phyloP scores from a whole-genome alignment of 306 rosid genomes.

The Trifolium pratense region DNA sequence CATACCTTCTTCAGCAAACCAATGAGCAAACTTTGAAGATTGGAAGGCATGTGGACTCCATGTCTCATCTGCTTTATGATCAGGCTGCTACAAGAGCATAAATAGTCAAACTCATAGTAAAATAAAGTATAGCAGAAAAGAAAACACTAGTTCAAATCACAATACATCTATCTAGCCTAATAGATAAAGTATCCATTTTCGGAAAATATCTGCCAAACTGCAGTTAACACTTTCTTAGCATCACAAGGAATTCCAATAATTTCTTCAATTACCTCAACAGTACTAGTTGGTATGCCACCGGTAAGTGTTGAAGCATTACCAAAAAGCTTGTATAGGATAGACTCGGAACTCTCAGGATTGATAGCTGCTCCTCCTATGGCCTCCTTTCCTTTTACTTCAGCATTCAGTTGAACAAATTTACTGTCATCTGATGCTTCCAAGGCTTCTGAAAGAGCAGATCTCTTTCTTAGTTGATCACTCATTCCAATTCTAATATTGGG shows the following conservation, averaged over 20 bases:
- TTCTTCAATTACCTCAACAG: conserved; percentile 61
- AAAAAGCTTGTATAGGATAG: conserved; percentile 78
- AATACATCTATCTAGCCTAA: conserved; percentile 16
- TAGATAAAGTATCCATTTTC: conserved; percentile 13
- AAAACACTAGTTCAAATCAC: conserved; percentile 14
- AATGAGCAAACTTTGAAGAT: conserved; percentile 88
- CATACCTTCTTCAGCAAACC: conserved; percentile 91
- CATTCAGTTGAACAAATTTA: conserved; percentile 53
- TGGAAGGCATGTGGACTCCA: conserved; percentile 62
- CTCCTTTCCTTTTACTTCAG: conserved; percentile 59
- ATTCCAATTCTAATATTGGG: conserved; percentile 50
- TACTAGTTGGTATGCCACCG: conserved; percentile 53
- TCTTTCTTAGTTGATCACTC: conserved; percentile 50
- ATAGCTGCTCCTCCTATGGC: conserved; percentile 44
- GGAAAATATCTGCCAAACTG: conserved; percentile 10
- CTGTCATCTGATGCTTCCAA: conserved; percentile 63
- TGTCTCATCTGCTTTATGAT: conserved; percentile 59
- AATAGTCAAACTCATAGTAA: conserved; percentile 40
- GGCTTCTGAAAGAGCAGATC: conserved; percentile 55
- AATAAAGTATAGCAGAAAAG: conserved; percentile 21
- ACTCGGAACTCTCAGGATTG: conserved; percentile 57
- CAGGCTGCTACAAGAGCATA: conserved; percentile 52
- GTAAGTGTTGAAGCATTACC: conserved; percentile 57
- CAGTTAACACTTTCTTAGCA: conserved; percentile 28
- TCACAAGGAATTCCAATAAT: conserved; percentile 28